Evolutionary conservation across 495 filamentous ascomycete genomes (phyloP).

Genomic region (Aspergillus carlsbadensis): DNA sequence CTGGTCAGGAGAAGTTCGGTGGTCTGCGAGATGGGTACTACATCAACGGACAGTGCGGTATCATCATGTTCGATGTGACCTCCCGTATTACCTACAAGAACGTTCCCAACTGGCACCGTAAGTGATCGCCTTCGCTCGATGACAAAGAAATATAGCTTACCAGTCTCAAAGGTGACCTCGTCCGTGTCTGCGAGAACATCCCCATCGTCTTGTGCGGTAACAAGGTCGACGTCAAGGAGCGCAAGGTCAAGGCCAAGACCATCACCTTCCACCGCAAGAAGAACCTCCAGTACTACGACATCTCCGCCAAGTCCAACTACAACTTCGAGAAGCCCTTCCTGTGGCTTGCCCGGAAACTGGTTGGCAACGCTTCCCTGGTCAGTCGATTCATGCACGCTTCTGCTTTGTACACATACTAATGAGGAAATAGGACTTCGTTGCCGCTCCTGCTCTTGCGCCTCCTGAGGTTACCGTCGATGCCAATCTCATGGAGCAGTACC

Average conservation of each 20-base stretch:
- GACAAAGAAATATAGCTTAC: conserved; percentile 13
- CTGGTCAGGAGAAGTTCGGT: conserved; percentile 99
- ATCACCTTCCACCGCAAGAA: conserved; percentile 99
- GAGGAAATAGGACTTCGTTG: conserved; percentile 85
- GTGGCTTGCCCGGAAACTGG: conserved; percentile 97
- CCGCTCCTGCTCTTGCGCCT: conserved; percentile 89
- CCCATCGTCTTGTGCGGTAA: conserved; percentile 98
- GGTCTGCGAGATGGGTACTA: conserved; percentile 99
- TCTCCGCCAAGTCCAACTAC: conserved; percentile 99
- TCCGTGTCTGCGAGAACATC: conserved; percentile 99
- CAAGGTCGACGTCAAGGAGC: conserved; percentile 99
- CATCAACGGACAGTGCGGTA: conserved; percentile 99
- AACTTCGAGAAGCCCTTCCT: conserved; percentile 99
- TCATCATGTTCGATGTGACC: conserved; percentile 99
- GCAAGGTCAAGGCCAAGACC: conserved; percentile 99
- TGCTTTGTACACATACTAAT: conserved; percentile 8
- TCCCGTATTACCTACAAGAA: conserved; percentile 99
- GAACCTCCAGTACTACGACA: conserved; percentile 99
- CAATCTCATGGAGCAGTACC: conserved; percentile 75
- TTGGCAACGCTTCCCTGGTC: conserved; percentile 89
- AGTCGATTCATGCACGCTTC: conserved; percentile 28
- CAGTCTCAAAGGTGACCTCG: conserved; percentile 76
- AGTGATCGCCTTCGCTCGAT: conserved; percentile 36
- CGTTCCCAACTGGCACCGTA: conserved; percentile 99
- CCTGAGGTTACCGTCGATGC: conserved; percentile 87